Evolutionary conservation across 768 basidiomycete species (phyloP).

Genomic region (Amanita muscaria): DNA sequence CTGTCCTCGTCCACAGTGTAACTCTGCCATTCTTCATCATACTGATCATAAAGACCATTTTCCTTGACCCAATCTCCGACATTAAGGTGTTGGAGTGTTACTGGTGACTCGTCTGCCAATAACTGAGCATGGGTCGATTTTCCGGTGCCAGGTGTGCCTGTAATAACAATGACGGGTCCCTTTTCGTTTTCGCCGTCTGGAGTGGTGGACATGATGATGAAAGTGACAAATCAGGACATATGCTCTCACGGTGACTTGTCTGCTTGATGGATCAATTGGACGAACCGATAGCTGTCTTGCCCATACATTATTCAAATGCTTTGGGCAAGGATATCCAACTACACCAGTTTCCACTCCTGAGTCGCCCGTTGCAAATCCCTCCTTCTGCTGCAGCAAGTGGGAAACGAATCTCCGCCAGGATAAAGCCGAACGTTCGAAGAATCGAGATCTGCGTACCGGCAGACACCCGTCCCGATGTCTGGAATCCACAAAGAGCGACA

Average conservation of each 20-base stretch:
- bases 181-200: slow-evolving; percentile 16
- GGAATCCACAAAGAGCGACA: slow-evolving; percentile 63
- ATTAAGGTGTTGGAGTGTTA: slow-evolving; percentile 76
- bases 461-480: slow-evolving; percentile 75
- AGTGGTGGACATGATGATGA: neutral
- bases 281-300: slow-evolving; percentile 57
- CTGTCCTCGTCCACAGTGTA: slow-evolving; percentile 96
- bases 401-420: slow-evolving; percentile 66
- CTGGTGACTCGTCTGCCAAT: slow-evolving; percentile 62
- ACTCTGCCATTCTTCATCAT: slow-evolving; percentile 91
- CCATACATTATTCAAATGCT: slow-evolving; percentile 60
- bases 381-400: slow-evolving; percentile 67
- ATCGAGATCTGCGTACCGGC: slow-evolving; percentile 75
- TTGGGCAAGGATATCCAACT: slow-evolving; percentile 60
- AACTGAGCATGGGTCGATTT: slow-evolving; percentile 90
- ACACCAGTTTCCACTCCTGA: slow-evolving; percentile 76
- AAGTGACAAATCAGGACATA: neutral
- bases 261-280: slow-evolving; percentile 33
- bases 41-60: slow-evolving; percentile 70
- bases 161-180: slow-evolving; percentile 71
- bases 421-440: slow-evolving; percentile 53
- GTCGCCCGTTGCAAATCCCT: slow-evolving; percentile 64
- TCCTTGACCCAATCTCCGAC: slow-evolving; percentile 88
- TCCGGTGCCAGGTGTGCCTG: slow-evolving; percentile 91
- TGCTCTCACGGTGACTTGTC: neutral